These are phyloP conservation scores for Claviceps sp. DNA, from an alignment of 2,329 filamentous ascomycete species.

Conservation along the genomic window DNA sequence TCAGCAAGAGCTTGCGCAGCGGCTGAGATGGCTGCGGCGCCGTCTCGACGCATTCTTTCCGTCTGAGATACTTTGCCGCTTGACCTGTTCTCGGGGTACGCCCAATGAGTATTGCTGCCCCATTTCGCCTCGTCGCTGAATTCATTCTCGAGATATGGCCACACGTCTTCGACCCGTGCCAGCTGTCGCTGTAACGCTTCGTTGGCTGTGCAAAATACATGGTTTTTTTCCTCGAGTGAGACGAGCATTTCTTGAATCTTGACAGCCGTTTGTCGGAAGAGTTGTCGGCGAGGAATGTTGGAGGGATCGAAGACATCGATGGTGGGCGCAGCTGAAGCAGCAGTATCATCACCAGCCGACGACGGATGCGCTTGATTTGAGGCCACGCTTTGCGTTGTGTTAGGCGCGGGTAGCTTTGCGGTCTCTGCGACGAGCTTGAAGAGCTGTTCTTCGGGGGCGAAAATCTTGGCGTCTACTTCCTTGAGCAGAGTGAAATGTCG, in stretches of 20 bases:
- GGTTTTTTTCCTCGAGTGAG: constrained; percentile 93
- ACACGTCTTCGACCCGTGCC: constrained; percentile 71
- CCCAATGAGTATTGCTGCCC: constrained; percentile 89
- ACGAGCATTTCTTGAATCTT: constrained; percentile 76
- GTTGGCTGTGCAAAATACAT: constrained; percentile 86
- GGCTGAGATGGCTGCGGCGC: constrained; percentile 63
- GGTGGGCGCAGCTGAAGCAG: constrained; percentile 12
- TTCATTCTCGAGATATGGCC: constrained; percentile 73
- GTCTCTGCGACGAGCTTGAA: constrained; percentile 60
- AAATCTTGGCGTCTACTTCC: constrained; percentile 95
- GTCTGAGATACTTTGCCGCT: constrained; percentile 47
- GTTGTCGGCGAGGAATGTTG: constrained; percentile 53
- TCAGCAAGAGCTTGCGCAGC: constrained; percentile 66
- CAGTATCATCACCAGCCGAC: constrained; percentile 12
- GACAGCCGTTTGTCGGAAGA: constrained; percentile 66
- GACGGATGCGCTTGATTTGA: constrained; percentile 23
- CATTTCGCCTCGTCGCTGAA: constrained; percentile 91
- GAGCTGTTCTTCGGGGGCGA: constrained; percentile 72
- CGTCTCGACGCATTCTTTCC: constrained; percentile 67
- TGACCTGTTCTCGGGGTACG: constrained; percentile 75
- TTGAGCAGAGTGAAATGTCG: constrained; percentile 92
- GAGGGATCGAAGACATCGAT: constrained; percentile 35
- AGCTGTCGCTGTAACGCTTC: constrained; percentile 80
- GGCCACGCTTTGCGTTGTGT: constrained; percentile 3
- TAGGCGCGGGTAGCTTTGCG: constrained; percentile 26